A percentile compares a stretch with the other conserved stretches of the same genome.
These are phyloP conservation scores for Polyporus arcularius DNA, from an alignment of 768 basidiomycete genomes.

Conservation along the genomic window DNA sequence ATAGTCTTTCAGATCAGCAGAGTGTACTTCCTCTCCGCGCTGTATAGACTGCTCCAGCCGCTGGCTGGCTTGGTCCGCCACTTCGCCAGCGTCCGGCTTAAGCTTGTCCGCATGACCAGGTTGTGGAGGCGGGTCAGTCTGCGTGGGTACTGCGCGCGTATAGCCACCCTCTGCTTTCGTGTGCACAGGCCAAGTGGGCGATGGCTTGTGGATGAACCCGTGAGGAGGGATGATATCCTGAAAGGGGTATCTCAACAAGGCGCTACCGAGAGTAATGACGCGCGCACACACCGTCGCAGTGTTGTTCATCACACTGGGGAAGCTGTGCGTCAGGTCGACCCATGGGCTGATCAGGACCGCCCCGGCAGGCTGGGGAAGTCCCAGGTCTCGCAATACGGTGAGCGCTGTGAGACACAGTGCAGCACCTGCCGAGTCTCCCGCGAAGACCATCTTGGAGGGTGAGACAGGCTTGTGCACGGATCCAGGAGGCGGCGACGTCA, in stretches of 20 bases:
- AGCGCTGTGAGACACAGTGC: conserved; percentile 62
- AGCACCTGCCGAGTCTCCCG: conserved; percentile 81
- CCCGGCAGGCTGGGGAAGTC: conserved; percentile 70
- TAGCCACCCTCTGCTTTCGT: conserved; percentile 31
- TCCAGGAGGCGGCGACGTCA: conserved; percentile 65
- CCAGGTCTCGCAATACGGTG: conserved; percentile 68
- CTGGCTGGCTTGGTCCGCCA: conserved; percentile 21
- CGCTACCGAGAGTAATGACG: not conserved
- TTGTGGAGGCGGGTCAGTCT: conserved; percentile 44
- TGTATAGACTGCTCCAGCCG: conserved; percentile 22
- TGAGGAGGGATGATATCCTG: conserved; percentile 70
- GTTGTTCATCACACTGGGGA: conserved; percentile 74
- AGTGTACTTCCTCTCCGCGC: conserved; percentile 17
- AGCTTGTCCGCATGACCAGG: conserved; percentile 54
- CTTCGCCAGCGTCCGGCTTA: conserved; percentile 35
- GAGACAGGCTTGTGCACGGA: conserved; percentile 65
- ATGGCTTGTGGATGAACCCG: conserved; percentile 63
- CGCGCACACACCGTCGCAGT: conserved; percentile 50
- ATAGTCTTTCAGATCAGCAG: conserved; percentile 20
- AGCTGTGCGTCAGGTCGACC: conserved; percentile 85
- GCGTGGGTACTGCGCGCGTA: conserved; percentile 37
- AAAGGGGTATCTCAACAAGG: not conserved
- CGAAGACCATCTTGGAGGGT: conserved; percentile 70
- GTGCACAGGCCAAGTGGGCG: conserved; percentile 58
- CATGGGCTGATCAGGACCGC: conserved; percentile 81